phyloP scores from a whole-genome alignment of 1,284 basidiomycete genomes.

The Cutaneotrichosporon dermatis region DNA sequence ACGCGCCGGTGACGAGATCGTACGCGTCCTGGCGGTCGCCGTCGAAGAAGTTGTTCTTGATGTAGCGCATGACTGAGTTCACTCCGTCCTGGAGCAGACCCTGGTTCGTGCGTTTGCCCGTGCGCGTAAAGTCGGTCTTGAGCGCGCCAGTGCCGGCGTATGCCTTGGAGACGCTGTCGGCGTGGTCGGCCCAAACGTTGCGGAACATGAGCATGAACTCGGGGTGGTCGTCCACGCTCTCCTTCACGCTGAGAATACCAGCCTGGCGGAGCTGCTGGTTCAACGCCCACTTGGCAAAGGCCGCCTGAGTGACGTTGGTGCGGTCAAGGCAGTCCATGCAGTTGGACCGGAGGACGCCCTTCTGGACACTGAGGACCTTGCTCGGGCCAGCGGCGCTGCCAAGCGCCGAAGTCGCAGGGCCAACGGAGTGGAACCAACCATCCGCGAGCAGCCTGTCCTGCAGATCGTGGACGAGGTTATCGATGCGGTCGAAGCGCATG shows the following conservation, averaged over 20 bases:
- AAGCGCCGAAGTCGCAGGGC: constrained; percentile 16
- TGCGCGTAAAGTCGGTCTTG: constrained; percentile 95
- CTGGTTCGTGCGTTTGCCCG: constrained; percentile 77
- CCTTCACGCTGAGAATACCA: constrained; percentile 65
- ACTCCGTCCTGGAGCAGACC: constrained; percentile 80
- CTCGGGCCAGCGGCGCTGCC: constrained; percentile 17
- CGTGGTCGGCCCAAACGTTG: constrained; percentile 98
- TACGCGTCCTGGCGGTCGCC: constrained; percentile 88
- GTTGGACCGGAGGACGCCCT: constrained; percentile 52
- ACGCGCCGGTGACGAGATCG: constrained; percentile 88
- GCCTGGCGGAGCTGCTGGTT: constrained; percentile 70
- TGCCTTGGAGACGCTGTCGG: constrained; percentile 82
- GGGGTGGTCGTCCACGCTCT: constrained; percentile 70
- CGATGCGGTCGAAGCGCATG: constrained; percentile 92
- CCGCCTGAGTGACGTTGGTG: constrained; percentile 92
- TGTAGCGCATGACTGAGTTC: constrained; percentile 80
- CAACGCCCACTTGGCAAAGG: constrained; percentile 77
- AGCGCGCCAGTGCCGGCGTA: constrained; percentile 94
- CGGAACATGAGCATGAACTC: constrained; percentile 78
- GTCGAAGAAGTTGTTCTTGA: constrained; percentile 97
- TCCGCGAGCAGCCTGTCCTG: constrained; percentile 67
- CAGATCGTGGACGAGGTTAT: constrained; percentile 72
- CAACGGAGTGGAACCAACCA: constrained; percentile 55
- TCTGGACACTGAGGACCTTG: constrained; percentile 36
- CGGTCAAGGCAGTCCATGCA: constrained; percentile 93